Evolutionary conservation across 2,329 filamentous ascomycete genomes (phyloP).

Genomic region (Triangularia setosa): DNA sequence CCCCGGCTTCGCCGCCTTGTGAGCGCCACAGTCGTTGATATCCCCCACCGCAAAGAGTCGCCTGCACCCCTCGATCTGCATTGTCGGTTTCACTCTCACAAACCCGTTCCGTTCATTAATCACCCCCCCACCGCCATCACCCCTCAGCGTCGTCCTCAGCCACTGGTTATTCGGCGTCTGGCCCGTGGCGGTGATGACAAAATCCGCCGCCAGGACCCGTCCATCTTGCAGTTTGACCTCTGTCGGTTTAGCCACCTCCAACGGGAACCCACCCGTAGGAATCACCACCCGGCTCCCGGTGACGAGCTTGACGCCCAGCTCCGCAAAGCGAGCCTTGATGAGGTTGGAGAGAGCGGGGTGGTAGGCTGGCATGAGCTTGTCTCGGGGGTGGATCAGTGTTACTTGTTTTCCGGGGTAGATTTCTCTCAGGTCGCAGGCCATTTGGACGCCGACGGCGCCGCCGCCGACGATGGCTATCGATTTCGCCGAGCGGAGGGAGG

Average conservation of each 20-base stretch:
- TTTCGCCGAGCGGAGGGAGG: conserved; percentile 28
- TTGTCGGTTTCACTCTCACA: conserved; percentile 41
- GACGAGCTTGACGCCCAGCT: conserved; percentile 36
- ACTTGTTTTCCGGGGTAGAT: conserved; percentile 44
- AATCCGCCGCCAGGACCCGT: conserved; percentile 35
- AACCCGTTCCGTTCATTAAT: conserved; percentile 31
- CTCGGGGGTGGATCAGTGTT: conserved; percentile 45
- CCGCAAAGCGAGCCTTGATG: conserved; percentile 34
- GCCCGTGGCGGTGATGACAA: conserved; percentile 45
- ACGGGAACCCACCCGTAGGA: conserved; percentile 26
- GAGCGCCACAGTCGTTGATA: conserved; percentile 42
- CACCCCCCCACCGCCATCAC: too few species aligned
- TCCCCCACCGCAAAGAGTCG: conserved; percentile 52
- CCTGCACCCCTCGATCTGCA: conserved; percentile 41
- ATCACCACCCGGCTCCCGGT: conserved; percentile 29
- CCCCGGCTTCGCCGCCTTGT: conserved; percentile 44
- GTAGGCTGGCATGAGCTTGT: conserved; percentile 42
- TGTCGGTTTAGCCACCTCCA: neutral
- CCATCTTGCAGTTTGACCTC: conserved; percentile 33
- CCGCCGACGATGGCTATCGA: conserved; percentile 39
- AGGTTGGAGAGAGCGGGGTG: conserved; percentile 37
- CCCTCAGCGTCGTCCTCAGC: conserved; percentile 30
- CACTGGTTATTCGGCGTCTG: conserved; percentile 44
- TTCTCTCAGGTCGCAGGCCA: conserved; percentile 47
- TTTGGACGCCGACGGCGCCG: conserved; percentile 48